Percentiles rank a stretch among this genome's conserved stretches.
phyloP scores from a whole-genome alignment of 768 basidiomycete species.

The Flagelloscypha sp. region DNA sequence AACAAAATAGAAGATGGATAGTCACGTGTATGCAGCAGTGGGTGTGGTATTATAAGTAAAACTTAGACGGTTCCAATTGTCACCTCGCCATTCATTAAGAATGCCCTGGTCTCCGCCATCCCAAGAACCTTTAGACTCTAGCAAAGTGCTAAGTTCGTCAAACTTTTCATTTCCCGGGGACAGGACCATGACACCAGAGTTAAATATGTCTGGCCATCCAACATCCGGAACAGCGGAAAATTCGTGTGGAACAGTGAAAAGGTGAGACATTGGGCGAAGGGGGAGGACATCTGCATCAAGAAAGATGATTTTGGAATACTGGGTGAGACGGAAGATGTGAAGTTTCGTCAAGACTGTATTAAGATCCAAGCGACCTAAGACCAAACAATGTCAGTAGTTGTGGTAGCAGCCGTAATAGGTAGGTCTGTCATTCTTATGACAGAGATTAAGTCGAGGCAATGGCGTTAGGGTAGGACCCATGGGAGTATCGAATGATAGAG shows the following conservation, averaged over 20 bases:
- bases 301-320: conserved; percentile 81
- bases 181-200: conserved; percentile 90
- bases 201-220: conserved; percentile 99
- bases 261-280: conserved; percentile 79
- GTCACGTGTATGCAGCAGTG: conserved; percentile 92
- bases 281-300: conserved; percentile 91
- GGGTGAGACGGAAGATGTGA: conserved; percentile 87
- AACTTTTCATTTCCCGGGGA: conserved; percentile 81
- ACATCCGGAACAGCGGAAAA: conserved; percentile 95
- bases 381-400: no score
- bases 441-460: conserved; percentile 11
- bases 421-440: no score
- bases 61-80: conserved; percentile 86
- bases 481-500: background rate
- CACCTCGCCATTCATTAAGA: conserved; percentile 89
- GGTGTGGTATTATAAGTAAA: conserved; percentile 99
- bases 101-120: conserved; percentile 99
- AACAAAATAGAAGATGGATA: conserved; percentile 19
- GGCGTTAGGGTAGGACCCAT: background rate
- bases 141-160: conserved; percentile 55
- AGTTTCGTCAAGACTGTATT: conserved; percentile 92
- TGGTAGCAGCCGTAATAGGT: no score
- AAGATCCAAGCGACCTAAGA: conserved; percentile 86
- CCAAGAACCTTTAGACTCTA: conserved; percentile 80
- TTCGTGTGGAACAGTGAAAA: conserved; percentile 75